Evolutionary conservation across 192 early-diverging fungal species (phyloP), one percentile per base, ranked within the genome.

Genomic region (Chytriomyces confervae): DNA sequence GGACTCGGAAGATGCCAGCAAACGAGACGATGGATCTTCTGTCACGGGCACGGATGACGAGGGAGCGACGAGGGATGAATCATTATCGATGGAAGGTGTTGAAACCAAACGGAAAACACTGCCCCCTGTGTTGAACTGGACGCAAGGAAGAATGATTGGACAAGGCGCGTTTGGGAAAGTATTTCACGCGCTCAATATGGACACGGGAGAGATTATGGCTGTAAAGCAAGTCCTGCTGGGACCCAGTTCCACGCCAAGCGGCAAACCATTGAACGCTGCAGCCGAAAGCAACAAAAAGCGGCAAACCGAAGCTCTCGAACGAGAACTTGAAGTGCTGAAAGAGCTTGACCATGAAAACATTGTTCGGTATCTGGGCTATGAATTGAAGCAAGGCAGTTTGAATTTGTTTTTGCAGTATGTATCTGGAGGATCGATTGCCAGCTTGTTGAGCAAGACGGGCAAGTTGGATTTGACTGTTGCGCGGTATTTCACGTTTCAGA

Each of bases 391-490:
- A 8, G 85, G 85, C 9, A 84, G 87, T 5, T 88, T 97, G 72
- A 96, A 96, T 85, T 95, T 99, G 76, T 98, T 98, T 81, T 84
- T 99, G 61, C 96, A 99, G 85, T 99, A 99, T 79, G 96, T 99
- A 57, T 90, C 94, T 11, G 97, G 97, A 70, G 97, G 97, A 16
- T 93, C 92, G 13, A 91, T 99, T 64, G 85, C 94, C 23, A 91
- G 87, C 23, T 86, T 92, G 76, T 83, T 98, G 66, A 79, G 82
- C 5, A 88, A 89, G 76, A 94, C 96, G 71, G 96, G 96, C n/a
- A 91, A 92, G 48, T 96, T 97, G 80, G 93, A 95, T 44, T 94
- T 97, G 78, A 80, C 90, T 0, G 77, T 98, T 29, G 92, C 95
- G 24, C 88, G 91, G 48, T 93, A 91, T 45, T 93, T 96, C 80